Evolutionary conservation across 108 stramenopile species (phyloP).

Genomic region (Discostella stelligeroides): DNA sequence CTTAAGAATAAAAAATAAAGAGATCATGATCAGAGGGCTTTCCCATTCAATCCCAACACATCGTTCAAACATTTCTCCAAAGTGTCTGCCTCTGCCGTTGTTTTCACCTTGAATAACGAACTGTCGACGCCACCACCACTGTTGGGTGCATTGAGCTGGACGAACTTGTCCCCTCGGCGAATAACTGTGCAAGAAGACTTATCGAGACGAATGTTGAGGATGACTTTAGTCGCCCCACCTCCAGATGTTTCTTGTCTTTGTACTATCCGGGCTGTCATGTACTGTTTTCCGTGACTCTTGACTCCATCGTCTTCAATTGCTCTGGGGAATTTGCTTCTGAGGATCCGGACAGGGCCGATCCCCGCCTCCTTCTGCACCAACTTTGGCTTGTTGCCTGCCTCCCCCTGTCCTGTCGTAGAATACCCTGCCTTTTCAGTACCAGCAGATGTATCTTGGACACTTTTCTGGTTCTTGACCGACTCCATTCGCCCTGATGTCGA

Average conservation of each 20-base stretch:
- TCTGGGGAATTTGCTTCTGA: constrained; percentile 31
- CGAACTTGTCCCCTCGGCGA: constrained; percentile 43
- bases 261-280: constrained; percentile 56
- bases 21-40: not conserved
- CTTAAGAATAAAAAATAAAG: not conserved
- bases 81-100: constrained; percentile 33
- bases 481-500: constrained; percentile 43
- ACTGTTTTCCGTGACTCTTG: not conserved
- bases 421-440: constrained; percentile 3
- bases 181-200: constrained; percentile 44
- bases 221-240: constrained; percentile 60
- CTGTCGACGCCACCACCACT: constrained; percentile 24
- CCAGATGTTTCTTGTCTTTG: constrained; percentile 72
- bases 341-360: constrained; percentile 70
- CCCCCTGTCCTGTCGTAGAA: constrained; percentile 2
- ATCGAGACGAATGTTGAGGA: constrained; percentile 63
- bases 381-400: constrained; percentile 20
- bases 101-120: constrained; percentile 42
- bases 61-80: constrained; percentile 27
- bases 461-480: constrained; percentile 16
- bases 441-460: constrained; percentile 12
- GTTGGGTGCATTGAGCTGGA: constrained; percentile 43
- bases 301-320: not conserved
- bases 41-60: constrained; percentile 21
- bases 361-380: constrained; percentile 72